These are phyloP conservation scores for Euphorbia celastroides DNA, from an alignment of 441 rosid genomes.

Conservation along the genomic window DNA sequence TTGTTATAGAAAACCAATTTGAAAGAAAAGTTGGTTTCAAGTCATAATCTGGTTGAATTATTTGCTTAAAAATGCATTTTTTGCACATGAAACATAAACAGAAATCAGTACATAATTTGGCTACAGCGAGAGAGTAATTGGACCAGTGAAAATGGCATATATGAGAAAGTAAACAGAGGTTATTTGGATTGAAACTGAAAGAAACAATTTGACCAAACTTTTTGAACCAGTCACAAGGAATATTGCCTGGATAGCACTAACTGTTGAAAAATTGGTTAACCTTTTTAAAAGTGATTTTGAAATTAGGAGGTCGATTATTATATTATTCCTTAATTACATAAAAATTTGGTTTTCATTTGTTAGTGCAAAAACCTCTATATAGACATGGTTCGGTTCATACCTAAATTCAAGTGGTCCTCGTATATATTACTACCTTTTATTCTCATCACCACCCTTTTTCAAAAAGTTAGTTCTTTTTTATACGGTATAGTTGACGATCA, in stretches of 20 bases:
- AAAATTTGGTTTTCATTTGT: background rate
- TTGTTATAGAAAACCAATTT: too few species aligned
- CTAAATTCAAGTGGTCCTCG: background rate
- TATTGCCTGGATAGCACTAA: background rate
- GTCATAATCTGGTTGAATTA: constrained; percentile 4
- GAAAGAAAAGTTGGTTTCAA: background rate
- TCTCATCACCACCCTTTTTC: background rate
- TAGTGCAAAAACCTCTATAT: background rate
- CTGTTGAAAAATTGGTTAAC: background rate
- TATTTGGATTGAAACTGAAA: background rate
- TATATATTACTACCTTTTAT: background rate
- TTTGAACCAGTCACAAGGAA: background rate
- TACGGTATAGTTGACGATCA: too few species aligned
- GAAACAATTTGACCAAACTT: background rate
- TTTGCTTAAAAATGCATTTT: background rate
- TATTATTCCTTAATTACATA: background rate
- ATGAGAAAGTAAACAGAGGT: background rate
- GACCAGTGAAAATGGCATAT: background rate
- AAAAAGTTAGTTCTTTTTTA: background rate
- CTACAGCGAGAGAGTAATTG: background rate
- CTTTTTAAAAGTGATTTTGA: too few species aligned
- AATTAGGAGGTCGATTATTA: too few species aligned
- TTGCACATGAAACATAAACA: background rate
- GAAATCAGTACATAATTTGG: background rate
- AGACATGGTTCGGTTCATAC: background rate